These are phyloP conservation scores for Microcera coccophila DNA, from an alignment of 2,329 filamentous ascomycete species.

Conservation along the genomic window DNA sequence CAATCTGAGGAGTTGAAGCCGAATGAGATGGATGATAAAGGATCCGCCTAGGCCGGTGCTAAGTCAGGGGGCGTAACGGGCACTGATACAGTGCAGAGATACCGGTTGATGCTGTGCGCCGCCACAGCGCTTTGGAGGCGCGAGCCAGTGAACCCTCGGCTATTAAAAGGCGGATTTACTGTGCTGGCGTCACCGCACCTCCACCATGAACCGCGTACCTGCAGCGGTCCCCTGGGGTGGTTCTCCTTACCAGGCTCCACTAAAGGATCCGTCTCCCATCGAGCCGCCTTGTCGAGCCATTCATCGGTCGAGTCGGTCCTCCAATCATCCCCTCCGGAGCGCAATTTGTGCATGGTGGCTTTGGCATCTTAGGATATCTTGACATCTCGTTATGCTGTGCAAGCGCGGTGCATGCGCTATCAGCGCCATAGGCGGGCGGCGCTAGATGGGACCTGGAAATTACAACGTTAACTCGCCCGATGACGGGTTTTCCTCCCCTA, in stretches of 20 bases:
- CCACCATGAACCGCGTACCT: constrained; percentile 17
- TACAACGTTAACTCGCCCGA: not conserved
- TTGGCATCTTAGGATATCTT: not conserved
- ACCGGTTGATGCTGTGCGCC: not conserved
- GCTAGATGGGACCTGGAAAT: constrained; percentile 1
- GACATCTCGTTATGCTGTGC: not conserved
- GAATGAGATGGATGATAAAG: not conserved
- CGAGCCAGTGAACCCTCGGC: not conserved
- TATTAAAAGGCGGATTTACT: not conserved
- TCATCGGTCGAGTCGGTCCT: not conserved
- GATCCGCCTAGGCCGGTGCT: not conserved
- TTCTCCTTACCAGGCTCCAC: constrained; percentile 1
- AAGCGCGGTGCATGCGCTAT: not conserved
- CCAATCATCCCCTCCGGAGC: not conserved
- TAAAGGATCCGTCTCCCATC: too few relatives aligned
- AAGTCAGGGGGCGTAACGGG: not conserved
- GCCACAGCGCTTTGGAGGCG: too few relatives aligned
- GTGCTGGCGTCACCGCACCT: not conserved
- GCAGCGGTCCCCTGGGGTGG: constrained; percentile 14
- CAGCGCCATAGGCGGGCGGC: not conserved
- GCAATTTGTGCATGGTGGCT: too few relatives aligned
- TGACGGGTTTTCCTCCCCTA: not conserved
- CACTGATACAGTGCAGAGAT: not conserved
- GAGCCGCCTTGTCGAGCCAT: not conserved
- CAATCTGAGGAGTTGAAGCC: not conserved